A percentile compares a stretch with the other conserved stretches of the same genome.
Conservation (phyloP, 805 yeast genomes). For the Nakazawaea pomicola region DNA sequence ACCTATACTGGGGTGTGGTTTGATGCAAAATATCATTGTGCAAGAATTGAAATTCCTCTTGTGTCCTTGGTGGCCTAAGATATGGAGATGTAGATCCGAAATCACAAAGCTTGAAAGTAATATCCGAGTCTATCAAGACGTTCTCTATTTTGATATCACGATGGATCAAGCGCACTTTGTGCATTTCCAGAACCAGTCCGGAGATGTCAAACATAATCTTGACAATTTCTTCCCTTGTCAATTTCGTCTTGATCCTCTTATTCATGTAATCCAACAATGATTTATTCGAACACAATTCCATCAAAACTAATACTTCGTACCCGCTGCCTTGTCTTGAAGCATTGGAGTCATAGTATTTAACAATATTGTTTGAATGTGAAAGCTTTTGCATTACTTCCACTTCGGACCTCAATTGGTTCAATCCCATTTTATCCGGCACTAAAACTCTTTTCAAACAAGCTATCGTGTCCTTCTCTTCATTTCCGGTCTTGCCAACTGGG, state of each 20-base stretch:
- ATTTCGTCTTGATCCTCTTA: slow-evolving; percentile 70
- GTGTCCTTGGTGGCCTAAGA: slow-evolving; percentile 69
- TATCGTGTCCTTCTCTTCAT: slow-evolving; percentile 16
- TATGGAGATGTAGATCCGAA: slow-evolving; percentile 84
- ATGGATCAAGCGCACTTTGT: slow-evolving; percentile 72
- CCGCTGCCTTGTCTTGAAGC: slow-evolving; percentile 58
- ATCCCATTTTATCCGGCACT: slow-evolving; percentile 65
- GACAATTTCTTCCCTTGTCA: slow-evolving; percentile 70
- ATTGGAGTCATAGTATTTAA: slow-evolving; percentile 69
- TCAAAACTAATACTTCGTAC: slow-evolving; percentile 84
- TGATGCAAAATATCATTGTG: slow-evolving; percentile 84
- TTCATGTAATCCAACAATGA: slow-evolving; percentile 92
- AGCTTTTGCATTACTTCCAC: slow-evolving; percentile 75
- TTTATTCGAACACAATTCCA: slow-evolving; percentile 89
- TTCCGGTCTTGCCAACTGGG: slow-evolving; percentile 34
- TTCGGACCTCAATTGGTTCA: slow-evolving; percentile 62
- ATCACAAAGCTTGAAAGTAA: slow-evolving; percentile 81
- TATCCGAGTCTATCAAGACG: slow-evolving; percentile 69
- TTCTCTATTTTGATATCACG: slow-evolving; percentile 94
- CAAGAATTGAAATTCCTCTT: slow-evolving; percentile 66
- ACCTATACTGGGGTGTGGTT: slow-evolving; percentile 92
- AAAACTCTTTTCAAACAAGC: slow-evolving; percentile 73
- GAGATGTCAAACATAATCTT: slow-evolving; percentile 81
- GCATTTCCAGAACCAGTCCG: slow-evolving; percentile 82
- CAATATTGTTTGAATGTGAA: slow-evolving; percentile 52